phyloP scores from a whole-genome alignment of 306 rosid species.

The Prunus campanulata region DNA sequence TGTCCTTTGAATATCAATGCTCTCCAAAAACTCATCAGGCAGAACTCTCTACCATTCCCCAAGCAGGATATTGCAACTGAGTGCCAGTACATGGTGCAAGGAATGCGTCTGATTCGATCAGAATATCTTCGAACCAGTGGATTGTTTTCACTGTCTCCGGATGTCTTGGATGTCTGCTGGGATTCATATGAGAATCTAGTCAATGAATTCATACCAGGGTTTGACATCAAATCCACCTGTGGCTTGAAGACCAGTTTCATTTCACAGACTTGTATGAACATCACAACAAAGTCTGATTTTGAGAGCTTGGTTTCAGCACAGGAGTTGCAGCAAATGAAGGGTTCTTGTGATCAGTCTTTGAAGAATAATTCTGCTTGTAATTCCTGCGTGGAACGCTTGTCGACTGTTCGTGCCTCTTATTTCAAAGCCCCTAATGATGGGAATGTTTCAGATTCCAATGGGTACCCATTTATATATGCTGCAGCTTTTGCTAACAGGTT shows the following conservation, averaged over 20 bases:
- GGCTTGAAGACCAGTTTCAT: conserved; percentile 20
- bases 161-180: conserved; percentile 21
- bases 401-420: neutral
- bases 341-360: conserved; percentile 22
- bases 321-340: conserved; percentile 10
- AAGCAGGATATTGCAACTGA: neutral
- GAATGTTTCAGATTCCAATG: conserved; percentile 8
- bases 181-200: conserved; percentile 1
- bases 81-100: conserved; percentile 17
- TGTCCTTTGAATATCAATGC: conserved; percentile 15
- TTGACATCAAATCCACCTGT: conserved; percentile 9
- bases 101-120: conserved; percentile 22
- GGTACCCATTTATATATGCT: conserved; percentile 29
- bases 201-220: neutral
- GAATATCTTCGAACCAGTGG: conserved; percentile 16
- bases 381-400: conserved; percentile 18
- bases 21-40: conserved; percentile 2
- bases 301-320: conserved; percentile 8
- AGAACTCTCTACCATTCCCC: neutral
- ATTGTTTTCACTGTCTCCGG: conserved; percentile 8
- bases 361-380: neutral
- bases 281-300: conserved; percentile 9
- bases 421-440: neutral
- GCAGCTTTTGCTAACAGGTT: conserved; percentile 29
- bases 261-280: conserved; percentile 17